Base-by-base conservation (phyloP, 2,329 filamentous ascomycete genomes). In the Sporothrix dimorphospora region DNA sequence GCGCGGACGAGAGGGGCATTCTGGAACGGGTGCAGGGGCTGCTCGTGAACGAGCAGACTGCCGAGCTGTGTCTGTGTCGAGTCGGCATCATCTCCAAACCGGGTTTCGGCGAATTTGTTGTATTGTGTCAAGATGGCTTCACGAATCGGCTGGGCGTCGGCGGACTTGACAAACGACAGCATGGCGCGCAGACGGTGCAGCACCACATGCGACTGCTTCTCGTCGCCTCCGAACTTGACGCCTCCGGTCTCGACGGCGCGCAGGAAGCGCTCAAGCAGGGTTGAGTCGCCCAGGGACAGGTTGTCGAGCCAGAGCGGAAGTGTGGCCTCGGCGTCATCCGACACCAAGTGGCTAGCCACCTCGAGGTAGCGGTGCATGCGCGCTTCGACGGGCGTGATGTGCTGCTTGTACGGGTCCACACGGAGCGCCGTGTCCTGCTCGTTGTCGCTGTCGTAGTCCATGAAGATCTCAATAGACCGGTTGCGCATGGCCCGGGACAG, bases 401-500 rank as follows among this genome's bases (percentile, higher is more conserved):
- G 81, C n/a, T 78, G 78, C n/a, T 81, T 77, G 76, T 80, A 82
- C 2, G 76, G 69, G 2, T 79, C 78, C 1, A 76, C 74, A 12
- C 55, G 73, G 1, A 82, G 65, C n/a, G 80, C 1, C 81, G 81
- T 4, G 82, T 78, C 7, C 19, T 19, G 27, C 30, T 63, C 34
- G 51, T 16, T 38, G 47, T 71, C 69, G 40, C 21, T 21, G 27
- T 67, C 71, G 24, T 80, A 80, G 74, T 90, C 85, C 61, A 99
- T 84, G 77, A 91, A 96, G 11, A 99, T 91, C 81, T 99, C 97
- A 34, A 98, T 87, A 66, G 94, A 94, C 80, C 96, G 89, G 81
- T 99, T 99, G 72, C 97, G 88, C 96, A 99, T 99, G 0, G 96
- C 96, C 74, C 96, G 88, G 3, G 96, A 99, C 9, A 99, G 85